Evolutionary conservation across 2,329 filamentous ascomycete species (phyloP), one percentile per base, ranked within the genome.

Genomic region (Colletotrichum viniferum): DNA sequence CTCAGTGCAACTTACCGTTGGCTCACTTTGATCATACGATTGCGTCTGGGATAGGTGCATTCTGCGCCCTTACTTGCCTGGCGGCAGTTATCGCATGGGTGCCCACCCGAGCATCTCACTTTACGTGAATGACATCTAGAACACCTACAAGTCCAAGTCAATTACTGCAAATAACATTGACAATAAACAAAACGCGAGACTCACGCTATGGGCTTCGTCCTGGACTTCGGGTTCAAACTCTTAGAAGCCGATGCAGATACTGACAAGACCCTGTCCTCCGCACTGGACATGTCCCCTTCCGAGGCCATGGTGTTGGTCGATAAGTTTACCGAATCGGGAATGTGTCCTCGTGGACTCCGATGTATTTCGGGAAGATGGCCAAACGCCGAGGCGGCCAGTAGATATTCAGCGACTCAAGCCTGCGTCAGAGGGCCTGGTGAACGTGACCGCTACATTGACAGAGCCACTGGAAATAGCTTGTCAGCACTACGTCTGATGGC

Each of bases 21-120:
- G 72, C 79, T 82, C 9, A 83, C 81, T 77, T 82, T 81, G 26
- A 84, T 77, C 36, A 83, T 77, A 4, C 81, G 80, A 48, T 82
- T 81, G 60, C 83, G 82, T 7, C 81, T 77, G 5, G 83, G 82
- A 77, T 84, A 84, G 4, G 78, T 78, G 63, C 83, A 84, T 24
- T 83, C 82, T 0, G 77, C 77, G 5, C 78, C 79, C 68, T 81
- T 81, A 21, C 79, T 80, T 7, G 81, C 79, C 69, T 82, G 81
- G 30, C 74, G 73, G 48, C 83, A 84, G 64, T 82, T 83, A 4
- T 79, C 77, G 65, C 83, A 84, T 2, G 83, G 83, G n/a, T 79
- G 77, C 0, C 80, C 83, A 0, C 83, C 83, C 1, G 82, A 82
- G 28, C 83, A 84, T 52, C 81, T 83, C 8, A 84, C 82, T 66